Percentiles rank a stretch among this genome's conserved stretches.
Evolutionary conservation across 805 yeast species (phyloP).

Genomic region (Sporopachydermia lactativora): DNA sequence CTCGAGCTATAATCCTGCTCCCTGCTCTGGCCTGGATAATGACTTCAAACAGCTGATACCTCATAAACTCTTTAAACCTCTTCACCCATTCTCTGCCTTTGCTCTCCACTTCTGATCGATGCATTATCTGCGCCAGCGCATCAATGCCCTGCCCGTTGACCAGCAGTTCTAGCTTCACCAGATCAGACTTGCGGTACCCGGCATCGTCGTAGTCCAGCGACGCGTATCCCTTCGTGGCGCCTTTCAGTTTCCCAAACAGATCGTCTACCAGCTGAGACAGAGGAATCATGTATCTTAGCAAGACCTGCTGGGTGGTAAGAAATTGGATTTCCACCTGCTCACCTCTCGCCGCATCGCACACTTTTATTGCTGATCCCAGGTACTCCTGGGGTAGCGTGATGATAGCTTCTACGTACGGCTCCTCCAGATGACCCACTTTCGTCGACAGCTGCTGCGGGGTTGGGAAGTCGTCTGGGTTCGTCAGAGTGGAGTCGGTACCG

Average conservation of each 20-base stretch:
- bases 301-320: conserved; percentile 65
- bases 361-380: conserved; percentile 70
- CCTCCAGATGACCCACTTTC: conserved; percentile 42
- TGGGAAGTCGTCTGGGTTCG: conserved; percentile 92
- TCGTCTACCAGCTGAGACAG: conserved; percentile 86
- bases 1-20: conserved; percentile 72
- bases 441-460: conserved; percentile 25
- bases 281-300: conserved; percentile 70
- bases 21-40: conserved; percentile 83
- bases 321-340: conserved; percentile 67
- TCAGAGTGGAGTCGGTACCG: conserved; percentile 50
- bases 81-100: conserved; percentile 75
- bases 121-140: conserved; percentile 87
- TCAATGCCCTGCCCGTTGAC: conserved; percentile 86
- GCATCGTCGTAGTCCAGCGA: conserved; percentile 90
- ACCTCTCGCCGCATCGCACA: conserved; percentile 80
- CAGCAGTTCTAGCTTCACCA: conserved; percentile 75
- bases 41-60: conserved; percentile 82
- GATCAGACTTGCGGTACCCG: conserved; percentile 69
- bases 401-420: conserved; percentile 81
- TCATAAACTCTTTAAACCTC: conserved; percentile 63
- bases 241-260: conserved; percentile 86
- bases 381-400: conserved; percentile 89
- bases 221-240: conserved; percentile 84
- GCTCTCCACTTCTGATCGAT: conserved; percentile 55